Evolutionary conservation across 257 asterid species (phyloP), one percentile per base, ranked within the genome.

Genomic region (Fraxinus anomala): DNA sequence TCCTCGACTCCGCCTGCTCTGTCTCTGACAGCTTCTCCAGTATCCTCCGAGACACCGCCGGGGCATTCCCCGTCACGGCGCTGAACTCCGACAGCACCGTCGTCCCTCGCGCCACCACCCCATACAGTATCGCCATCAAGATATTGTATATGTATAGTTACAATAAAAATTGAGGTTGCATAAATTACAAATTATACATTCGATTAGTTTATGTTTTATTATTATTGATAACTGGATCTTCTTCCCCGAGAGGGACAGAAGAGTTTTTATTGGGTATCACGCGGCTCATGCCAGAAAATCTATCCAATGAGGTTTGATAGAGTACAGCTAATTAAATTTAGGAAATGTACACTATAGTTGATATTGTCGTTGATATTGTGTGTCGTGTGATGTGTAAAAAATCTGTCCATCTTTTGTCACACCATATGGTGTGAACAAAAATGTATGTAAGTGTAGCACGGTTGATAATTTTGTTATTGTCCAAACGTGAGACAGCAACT

Each of bases 21-120:
- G 96, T 73, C 31, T 85, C 93, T 16, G 75, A 70, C 0, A 96
- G 85, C 89, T 93, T 96, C 91, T 96, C 99, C 80, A 96, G 84
- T 75, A 93, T 88, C 80, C 99, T 89, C 34, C 98, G 97, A 31
- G 89, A 91, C 84, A 96, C 94, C 39, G 97, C 97, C 31, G 98
- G 96, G 6, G 97, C 84, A 83, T 96, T 96, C 65, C 99, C 99
- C 6, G 98, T 85, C 31, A 96, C 97, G 78, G 99, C 98, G 88
- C 97, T 91, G 89, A 96, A 96, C 88, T 96, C 99, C 61, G 99
- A 89, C 81, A 96, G 89, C 80, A 93, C 98, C 72, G 97, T 93
- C 49, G 94, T 92, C 72, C 98, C 97, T 63, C 99, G 88, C 77
- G 98, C 96, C 83, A 96, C 99, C 87, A 92, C 82, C 70, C 92